Evolutionary conservation across 2,329 filamentous ascomycete genomes (phyloP).

Genomic region (Claviceps quebecensis): DNA sequence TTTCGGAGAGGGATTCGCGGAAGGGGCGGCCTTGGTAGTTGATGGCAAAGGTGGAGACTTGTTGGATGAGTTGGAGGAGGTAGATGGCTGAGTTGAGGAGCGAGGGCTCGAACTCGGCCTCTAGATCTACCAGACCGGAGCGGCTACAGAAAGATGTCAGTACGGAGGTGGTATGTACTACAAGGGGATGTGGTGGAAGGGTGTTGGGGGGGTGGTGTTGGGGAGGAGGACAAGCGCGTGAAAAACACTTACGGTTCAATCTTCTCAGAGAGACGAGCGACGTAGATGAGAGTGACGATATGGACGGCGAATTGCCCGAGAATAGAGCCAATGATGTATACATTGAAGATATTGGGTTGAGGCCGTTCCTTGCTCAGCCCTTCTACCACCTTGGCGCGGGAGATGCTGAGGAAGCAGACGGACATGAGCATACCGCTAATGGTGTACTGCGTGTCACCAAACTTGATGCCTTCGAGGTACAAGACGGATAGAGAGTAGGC

Average conservation of each 20-base stretch:
- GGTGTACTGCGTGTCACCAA: conserved; percentile 93
- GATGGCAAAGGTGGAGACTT: conserved; percentile 97
- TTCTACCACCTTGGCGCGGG: conserved; percentile 92
- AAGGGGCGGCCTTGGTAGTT: conserved; percentile 98
- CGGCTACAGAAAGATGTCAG: conserved; percentile 21
- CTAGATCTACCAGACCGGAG: conserved; percentile 60
- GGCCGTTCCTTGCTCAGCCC: conserved; percentile 91
- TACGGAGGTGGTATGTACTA: conserved; percentile 13
- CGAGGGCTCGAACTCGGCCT: conserved; percentile 86
- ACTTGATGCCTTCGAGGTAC: conserved; percentile 97
- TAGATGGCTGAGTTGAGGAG: conserved; percentile 95
- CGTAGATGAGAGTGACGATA: conserved; percentile 85
- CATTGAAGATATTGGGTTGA: conserved; percentile 97
- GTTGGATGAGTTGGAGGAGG: conserved; percentile 92
- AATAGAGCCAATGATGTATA: conserved; percentile 96
- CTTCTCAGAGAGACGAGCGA: conserved; percentile 74
- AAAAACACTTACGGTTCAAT: conserved; percentile 64
- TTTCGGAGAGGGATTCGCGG: conserved; percentile 89
- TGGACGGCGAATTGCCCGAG: conserved; percentile 95
- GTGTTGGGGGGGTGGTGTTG: not conserved
- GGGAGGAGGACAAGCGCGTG: not conserved
- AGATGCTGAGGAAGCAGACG: conserved; percentile 96
- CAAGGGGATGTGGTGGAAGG: not conserved
- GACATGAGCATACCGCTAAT: conserved; percentile 99
- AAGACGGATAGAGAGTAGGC: conserved; percentile 94